Evolutionary conservation across 352 stramenopile species (phyloP).

Genomic region (Phytophthora agathidicida): DNA sequence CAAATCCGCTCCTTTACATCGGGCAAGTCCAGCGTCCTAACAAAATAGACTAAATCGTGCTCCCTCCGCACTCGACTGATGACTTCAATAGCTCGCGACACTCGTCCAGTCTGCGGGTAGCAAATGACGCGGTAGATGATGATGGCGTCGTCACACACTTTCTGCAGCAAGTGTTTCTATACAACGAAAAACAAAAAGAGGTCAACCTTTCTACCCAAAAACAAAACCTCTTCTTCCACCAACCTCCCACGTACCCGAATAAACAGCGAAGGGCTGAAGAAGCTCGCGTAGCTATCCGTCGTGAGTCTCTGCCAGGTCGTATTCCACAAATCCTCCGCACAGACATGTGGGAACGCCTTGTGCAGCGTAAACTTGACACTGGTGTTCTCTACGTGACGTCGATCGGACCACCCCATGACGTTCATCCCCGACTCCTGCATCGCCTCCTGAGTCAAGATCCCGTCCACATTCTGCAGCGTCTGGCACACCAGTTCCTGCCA

Average conservation of each 20-base stretch:
- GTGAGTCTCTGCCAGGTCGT: conserved; percentile 44
- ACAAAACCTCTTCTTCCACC: background rate
- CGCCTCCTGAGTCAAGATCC: conserved; percentile 30
- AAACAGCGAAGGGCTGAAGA: conserved; percentile 55
- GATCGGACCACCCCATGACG: conserved; percentile 56
- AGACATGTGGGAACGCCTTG: conserved; percentile 54
- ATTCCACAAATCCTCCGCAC: conserved; percentile 48
- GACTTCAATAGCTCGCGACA: conserved; percentile 53
- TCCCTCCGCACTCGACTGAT: conserved; percentile 49
- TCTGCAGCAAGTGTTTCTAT: conserved; percentile 54
- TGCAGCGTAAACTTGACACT: conserved; percentile 57
- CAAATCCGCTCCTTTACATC: conserved; percentile 44
- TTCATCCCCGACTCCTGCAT: conserved; percentile 41
- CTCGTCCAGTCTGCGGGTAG: conserved; percentile 42
- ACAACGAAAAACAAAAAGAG: conserved; percentile 3
- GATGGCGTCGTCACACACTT: conserved; percentile 50
- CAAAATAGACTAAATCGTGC: conserved; percentile 53
- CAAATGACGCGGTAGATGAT: conserved; percentile 61
- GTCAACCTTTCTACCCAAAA: background rate
- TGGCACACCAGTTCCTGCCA: conserved; percentile 44
- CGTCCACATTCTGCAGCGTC: conserved; percentile 40
- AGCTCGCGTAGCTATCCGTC: conserved; percentile 52
- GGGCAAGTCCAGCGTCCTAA: conserved; percentile 43
- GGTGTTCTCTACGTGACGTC: conserved; percentile 42
- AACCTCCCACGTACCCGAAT: conserved; percentile 39